phyloP scores from a whole-genome alignment of 208 protist genomes.

The Crithidia fasciculata region DNA sequence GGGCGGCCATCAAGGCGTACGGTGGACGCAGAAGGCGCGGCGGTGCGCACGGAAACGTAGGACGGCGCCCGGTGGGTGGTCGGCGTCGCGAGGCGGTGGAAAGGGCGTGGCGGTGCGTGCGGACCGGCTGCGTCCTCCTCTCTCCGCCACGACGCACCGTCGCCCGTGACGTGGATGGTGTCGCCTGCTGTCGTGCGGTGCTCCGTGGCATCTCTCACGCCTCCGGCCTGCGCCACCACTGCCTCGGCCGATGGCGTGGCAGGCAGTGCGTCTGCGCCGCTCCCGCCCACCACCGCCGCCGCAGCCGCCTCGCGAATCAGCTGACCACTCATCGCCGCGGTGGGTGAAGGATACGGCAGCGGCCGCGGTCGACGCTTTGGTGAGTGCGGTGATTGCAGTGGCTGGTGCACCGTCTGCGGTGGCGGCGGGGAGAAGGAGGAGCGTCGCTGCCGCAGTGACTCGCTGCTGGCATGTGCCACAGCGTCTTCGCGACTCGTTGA shows the following conservation, averaged over 20 bases:
- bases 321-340: conserved; percentile 10
- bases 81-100: not conserved
- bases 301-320: conserved; percentile 10
- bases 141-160: not conserved
- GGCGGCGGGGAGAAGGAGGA: not conserved
- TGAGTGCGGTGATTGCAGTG: too few relatives aligned
- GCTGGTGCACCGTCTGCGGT: not conserved
- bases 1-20: not conserved
- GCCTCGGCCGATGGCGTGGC: not conserved
- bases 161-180: not conserved
- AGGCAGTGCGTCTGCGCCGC: not conserved
- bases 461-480: not conserved
- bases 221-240: not conserved
- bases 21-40: conserved; percentile 1
- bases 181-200: not conserved
- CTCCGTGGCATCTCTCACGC: not conserved
- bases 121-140: too few relatives aligned
- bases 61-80: conserved; percentile 8
- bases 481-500: not conserved
- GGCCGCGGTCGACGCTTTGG: conserved; percentile 19
- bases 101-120: not conserved
- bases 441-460: not conserved
- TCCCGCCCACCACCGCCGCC: not conserved
- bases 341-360: conserved; percentile 23
- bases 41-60: conserved; percentile 12